Base-by-base conservation (phyloP, 2,329 filamentous ascomycete genomes). In the Cytospora piceae region DNA sequence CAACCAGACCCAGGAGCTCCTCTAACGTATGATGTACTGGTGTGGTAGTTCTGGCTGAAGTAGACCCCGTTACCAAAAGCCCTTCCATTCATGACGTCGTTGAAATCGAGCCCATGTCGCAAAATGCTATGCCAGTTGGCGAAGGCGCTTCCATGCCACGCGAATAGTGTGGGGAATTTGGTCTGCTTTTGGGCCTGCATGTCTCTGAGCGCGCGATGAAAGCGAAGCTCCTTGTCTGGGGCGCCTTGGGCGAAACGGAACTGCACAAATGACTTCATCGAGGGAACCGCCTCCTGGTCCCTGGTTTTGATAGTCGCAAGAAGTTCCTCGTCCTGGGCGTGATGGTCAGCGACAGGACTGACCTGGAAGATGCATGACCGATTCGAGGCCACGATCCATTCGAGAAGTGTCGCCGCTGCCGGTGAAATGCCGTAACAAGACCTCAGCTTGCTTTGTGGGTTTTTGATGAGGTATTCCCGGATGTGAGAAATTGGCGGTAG, bases 321-420 rank as follows among this genome's bases (percentile, higher is more conserved):
- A 7, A 58, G 27, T n/a, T 67, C 64, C 11, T 77, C 77, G 53
- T 89, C 87, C 14, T 8, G 29, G 27, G n/a, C 46, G 20, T 58
- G 22, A 9, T 9, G 29, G 20, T 67, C 66, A 17, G 46, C 15
- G 24, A 67, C 66, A 2, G 37, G 46, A 22, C 37, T 67, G 20
- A 95, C 88, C 70, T 94, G 88, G 55, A 94, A 82, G 67, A 97
- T 95, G 71, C 90, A 94, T 0, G 94, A 94, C 55, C 92, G 84
- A 72, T 97, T 97, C 0, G 93, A 96, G 0, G 93, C 91, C 65
- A 97, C 86, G 67, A 97, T 91, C 94, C 94, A 97, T 60, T 91
- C 85, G 24, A 97, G 78, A 0, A 96, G 76, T 24, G 87, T 85
- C 3, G 92, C 77, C 0, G 89, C 85, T 8, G 90, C 84, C 2